Evolutionary conservation across 176 grass and related monocot genomes (phyloP).

Genomic region (Pontederia crassipes): DNA sequence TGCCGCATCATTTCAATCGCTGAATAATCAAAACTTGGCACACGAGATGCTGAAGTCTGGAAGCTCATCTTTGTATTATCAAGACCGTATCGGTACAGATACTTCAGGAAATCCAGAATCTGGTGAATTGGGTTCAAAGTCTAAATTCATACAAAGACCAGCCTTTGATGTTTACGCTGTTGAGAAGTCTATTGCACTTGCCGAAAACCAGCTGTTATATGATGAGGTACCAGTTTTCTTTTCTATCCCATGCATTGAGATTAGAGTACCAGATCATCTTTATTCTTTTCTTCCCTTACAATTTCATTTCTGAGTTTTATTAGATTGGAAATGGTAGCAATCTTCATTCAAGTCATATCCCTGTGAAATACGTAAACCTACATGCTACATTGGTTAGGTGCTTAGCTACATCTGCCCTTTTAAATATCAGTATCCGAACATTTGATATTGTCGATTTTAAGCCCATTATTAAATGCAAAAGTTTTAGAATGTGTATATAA

Average conservation of each 20-base stretch:
- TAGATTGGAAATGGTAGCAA: no score
- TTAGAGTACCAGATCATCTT: not conserved
- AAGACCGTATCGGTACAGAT: no score
- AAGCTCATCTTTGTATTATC: not conserved
- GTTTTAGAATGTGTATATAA: no score
- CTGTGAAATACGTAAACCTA: no score
- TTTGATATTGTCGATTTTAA: no score
- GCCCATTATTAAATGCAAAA: no score
- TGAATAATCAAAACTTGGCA: not conserved
- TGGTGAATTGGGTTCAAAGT: constrained; percentile 2
- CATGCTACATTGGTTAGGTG: no score
- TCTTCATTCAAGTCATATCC: no score
- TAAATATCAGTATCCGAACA: no score
- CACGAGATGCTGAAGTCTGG: not conserved
- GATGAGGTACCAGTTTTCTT: constrained; percentile 6
- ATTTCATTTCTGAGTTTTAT: not conserved
- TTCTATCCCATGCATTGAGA: not conserved
- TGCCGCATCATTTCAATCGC: not conserved
- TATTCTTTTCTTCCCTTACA: not conserved
- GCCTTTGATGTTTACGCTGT: not conserved
- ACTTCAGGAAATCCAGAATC: not conserved
- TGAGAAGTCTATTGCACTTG: constrained; percentile 2
- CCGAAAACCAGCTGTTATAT: constrained; percentile 11
- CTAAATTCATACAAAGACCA: constrained; percentile 4
- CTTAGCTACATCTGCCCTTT: no score